These are phyloP conservation scores for Ogataea pini DNA, from an alignment of 805 yeast genomes.

Conservation along the genomic window DNA sequence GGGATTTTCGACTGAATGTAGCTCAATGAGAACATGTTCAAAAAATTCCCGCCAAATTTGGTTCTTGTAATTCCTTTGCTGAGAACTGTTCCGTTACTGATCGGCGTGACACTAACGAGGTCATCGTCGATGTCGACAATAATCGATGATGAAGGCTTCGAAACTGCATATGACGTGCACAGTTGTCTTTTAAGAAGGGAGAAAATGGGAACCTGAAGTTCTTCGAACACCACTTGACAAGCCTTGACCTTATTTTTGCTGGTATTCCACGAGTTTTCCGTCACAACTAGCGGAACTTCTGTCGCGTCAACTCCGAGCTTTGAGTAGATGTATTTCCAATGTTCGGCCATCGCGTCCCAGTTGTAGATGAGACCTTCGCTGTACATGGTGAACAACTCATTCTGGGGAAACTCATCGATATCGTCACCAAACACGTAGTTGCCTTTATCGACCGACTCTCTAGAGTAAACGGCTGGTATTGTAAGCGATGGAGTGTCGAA, in stretches of 20 bases:
- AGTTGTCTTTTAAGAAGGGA: slow-evolving; percentile 75
- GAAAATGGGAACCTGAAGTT: slow-evolving; percentile 71
- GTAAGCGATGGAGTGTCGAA: slow-evolving; percentile 62
- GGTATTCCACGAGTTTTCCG: slow-evolving; percentile 66
- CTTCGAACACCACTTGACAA: slow-evolving; percentile 74
- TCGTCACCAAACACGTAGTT: slow-evolving; percentile 39
- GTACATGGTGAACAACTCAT: slow-evolving; percentile 58
- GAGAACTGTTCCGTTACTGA: slow-evolving; percentile 71
- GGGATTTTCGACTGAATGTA: slow-evolving; percentile 41
- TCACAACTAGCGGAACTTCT: slow-evolving; percentile 66
- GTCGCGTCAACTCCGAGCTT: slow-evolving; percentile 49
- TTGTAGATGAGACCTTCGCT: slow-evolving; percentile 68
- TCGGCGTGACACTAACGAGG: slow-evolving; percentile 71
- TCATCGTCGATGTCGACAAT: slow-evolving; percentile 80
- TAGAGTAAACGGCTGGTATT: slow-evolving; percentile 57
- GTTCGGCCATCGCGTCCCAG: slow-evolving; percentile 66
- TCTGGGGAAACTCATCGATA: slow-evolving; percentile 44
- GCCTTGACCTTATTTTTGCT: slow-evolving; percentile 55
- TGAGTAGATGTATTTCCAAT: slow-evolving; percentile 67
- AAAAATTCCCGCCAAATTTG: slow-evolving; percentile 82
- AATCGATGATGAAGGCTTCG: slow-evolving; percentile 68
- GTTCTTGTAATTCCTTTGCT: slow-evolving; percentile 65
- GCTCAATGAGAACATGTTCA: slow-evolving; percentile 62
- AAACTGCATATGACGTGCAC: slow-evolving; percentile 75
- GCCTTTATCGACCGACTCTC: slow-evolving; percentile 30